phyloP scores from a whole-genome alignment of 1,284 basidiomycete species.

The Pisolithus thermaeus region DNA sequence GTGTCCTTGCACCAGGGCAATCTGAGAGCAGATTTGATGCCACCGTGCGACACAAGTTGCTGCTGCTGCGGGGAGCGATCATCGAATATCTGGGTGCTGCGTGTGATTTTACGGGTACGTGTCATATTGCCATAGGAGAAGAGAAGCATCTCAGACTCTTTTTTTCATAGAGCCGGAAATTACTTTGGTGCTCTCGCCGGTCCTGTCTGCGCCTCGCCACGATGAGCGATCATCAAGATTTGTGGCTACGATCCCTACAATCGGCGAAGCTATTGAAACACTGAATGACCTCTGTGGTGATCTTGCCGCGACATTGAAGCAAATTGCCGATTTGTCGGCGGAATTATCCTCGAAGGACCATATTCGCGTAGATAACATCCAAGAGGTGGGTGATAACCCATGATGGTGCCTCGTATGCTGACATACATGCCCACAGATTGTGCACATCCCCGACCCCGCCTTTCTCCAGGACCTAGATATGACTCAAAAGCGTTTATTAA shows the following conservation, averaged over 20 bases:
- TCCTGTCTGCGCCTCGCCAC: conserved; percentile 41
- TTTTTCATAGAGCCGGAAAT: conserved; percentile 53
- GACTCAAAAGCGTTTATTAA: conserved; percentile 58
- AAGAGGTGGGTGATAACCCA: conserved; percentile 45
- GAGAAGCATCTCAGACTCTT: not conserved
- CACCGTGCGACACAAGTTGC: conserved; percentile 46
- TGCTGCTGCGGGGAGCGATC: conserved; percentile 53
- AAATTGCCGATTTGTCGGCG: conserved; percentile 61
- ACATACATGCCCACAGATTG: conserved; percentile 37
- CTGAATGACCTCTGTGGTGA: conserved; percentile 57
- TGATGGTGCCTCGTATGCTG: not conserved
- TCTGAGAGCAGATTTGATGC: conserved; percentile 54
- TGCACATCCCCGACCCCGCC: conserved; percentile 47
- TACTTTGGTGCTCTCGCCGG: conserved; percentile 57
- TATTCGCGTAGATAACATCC: conserved; percentile 65
- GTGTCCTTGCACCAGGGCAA: conserved; percentile 47
- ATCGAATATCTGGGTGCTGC: conserved; percentile 62
- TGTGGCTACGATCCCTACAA: conserved; percentile 65
- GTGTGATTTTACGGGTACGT: conserved; percentile 60
- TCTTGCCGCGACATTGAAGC: conserved; percentile 56
- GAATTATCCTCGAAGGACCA: conserved; percentile 69
- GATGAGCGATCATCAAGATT: conserved; percentile 41
- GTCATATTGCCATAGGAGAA: not conserved
- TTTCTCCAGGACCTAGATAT: conserved; percentile 62
- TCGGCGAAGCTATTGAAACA: conserved; percentile 71